Percentiles rank a stretch among this genome's conserved stretches.
Evolutionary conservation across 352 stramenopile species (phyloP).

Genomic region (Phytophthora vignae): DNA sequence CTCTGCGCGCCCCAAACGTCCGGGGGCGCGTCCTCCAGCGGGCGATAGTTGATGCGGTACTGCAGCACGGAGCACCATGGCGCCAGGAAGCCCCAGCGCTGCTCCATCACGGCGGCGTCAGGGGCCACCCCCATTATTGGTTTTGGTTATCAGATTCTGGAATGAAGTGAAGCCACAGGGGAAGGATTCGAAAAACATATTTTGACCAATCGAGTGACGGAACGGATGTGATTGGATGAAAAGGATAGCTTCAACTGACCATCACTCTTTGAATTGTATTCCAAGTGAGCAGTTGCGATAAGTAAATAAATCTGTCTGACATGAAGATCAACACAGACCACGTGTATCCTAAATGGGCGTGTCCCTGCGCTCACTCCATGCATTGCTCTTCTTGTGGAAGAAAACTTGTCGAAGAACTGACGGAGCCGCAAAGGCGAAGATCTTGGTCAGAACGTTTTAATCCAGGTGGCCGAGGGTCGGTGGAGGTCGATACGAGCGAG

Average conservation of each 20-base stretch:
- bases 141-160: neutral
- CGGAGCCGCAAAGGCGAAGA: no score
- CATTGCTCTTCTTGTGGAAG: no score
- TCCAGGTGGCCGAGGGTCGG: no score
- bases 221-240: neutral
- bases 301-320: no score
- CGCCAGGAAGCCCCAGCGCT: neutral
- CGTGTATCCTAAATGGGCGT: no score
- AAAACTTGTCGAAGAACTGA: no score
- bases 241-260: neutral
- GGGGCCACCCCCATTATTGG: neutral
- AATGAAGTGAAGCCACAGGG: neutral
- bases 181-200: neutral
- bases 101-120: neutral
- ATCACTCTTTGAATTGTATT: no score
- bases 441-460: no score
- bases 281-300: no score
- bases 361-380: no score
- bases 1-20: neutral
- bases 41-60: neutral
- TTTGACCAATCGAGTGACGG: neutral
- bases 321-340: no score
- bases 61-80: neutral
- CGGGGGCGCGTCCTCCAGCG: neutral
- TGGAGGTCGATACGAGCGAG: no score